Base-by-base conservation (phyloP, 129 eudicot genomes). In the Flaveria sonorensis region DNA sequence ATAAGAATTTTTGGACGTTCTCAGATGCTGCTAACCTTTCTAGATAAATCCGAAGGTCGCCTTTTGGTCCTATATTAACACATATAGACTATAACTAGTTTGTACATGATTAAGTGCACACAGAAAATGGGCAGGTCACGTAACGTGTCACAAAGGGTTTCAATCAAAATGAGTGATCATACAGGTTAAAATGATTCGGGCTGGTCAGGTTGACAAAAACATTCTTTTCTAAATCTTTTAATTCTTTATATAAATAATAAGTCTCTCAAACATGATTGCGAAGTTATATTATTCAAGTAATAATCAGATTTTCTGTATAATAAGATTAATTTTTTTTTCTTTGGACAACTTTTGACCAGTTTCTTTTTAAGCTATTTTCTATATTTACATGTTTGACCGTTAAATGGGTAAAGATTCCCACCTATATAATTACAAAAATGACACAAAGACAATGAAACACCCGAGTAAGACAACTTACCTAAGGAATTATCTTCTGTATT, bases 21-120 rank as follows among this genome's bases (percentile, higher is more conserved):
- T 88, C 95, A 16, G 88, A 88, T 32, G 15, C 64, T 52, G 95
- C 89, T 69, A 93, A 66, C 21, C 84, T 86, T 78, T 93, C 96
- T 39, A 93, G 82, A 85, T 86, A 93, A 7, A 80, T 48, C 4
- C 90, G 89, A 26, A 93, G 88, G 60, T 83, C 88, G 1, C 98
- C 98, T 56, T 83, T 82, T 19, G 87, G 89, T 70, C 90, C 98
- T 92, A 87, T 68, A n/a, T 70, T 68, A 20, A 50, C 43, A 80
- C 74, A 83, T 76, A 39, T 59, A 81, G 72, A 52, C 61, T 39
- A 69, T 61, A n/a, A 50, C 46, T 81, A 7, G 56, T 24, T 42
- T 68, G 43, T 42, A 45, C 28, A 62, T 24, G 7, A 16, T 26
- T 47, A 12, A 47, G 81, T n/a, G 12, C 3, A 70, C 18, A 24